Evolutionary conservation across 257 asterid species (phyloP).

Genomic region (Solanum lignicaule): DNA sequence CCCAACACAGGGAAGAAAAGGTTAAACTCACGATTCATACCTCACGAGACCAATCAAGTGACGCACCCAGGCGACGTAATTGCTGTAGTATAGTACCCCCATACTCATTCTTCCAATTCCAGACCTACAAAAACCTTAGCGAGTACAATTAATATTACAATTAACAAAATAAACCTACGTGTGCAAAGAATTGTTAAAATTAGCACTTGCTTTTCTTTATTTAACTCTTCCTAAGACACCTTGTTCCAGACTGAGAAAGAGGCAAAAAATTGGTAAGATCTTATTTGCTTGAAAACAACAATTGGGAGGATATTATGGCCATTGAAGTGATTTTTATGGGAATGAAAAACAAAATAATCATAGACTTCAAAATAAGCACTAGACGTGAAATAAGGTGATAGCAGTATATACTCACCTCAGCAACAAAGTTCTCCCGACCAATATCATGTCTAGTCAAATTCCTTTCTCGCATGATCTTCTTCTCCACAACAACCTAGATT

Average conservation of each 20-base stretch:
- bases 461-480: conserved; percentile 72
- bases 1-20: not conserved
- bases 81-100: conserved; percentile 88
- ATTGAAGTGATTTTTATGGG: not conserved
- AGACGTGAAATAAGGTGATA: not conserved
- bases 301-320: not conserved
- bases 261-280: not conserved
- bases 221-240: not conserved
- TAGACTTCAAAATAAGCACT: not conserved
- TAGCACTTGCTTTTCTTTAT: not conserved
- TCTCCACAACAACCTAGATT: conserved; percentile 81
- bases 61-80: conserved; percentile 87
- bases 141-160: not conserved
- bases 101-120: conserved; percentile 87
- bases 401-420: conserved; percentile 46
- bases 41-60: conserved; percentile 96
- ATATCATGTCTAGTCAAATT: conserved; percentile 72
- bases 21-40: conserved; percentile 16
- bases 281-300: not conserved
- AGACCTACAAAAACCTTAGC: conserved; percentile 36
- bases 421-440: conserved; percentile 61
- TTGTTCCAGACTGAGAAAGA: not conserved
- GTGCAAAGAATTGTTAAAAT: not conserved
- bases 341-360: not conserved
- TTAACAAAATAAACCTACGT: not conserved